Base-by-base conservation (phyloP, 1,284 basidiomycete genomes). In the Phaffia rhodozyma region DNA sequence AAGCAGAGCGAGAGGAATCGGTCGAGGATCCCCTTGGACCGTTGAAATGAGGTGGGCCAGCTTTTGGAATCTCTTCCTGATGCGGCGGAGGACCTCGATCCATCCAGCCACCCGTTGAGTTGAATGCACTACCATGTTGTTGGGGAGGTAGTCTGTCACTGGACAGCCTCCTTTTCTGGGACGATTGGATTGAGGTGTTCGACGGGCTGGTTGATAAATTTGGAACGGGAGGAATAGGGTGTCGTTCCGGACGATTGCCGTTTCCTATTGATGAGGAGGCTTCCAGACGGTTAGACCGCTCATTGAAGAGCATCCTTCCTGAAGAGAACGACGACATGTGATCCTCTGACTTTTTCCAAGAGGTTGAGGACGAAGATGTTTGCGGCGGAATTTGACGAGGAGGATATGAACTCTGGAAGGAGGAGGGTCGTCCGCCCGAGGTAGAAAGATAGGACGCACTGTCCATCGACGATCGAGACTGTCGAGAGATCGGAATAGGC, bases 231-330 rank as follows among this genome's bases (percentile, higher is more conserved):
- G 38, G 38, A 7, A 43, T 16, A 43, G 38, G 38, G 16, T 43
- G 38, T 43, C 38, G 38, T 43, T 43, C 38, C 11, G n/a, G 29
- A 61, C 51, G 25, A 58, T 62, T 66, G 52, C 86, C 5, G 63
- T 61, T 43, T 23, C 68, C 67, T 32, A 59, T 29, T 18, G 60
- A 13, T 18, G 60, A 13, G n/a, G 69, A 63, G 16, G 71, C 86
- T 74, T 93, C 91, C 63, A 92, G 75, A 62, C 84, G 81, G 72
- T 92, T 93, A 13, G 85, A 89, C 9, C 85, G 83, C 70, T 91
- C 91, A 70, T 94, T 93, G 79, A 92, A 94, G n/a, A 94, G 77
- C 0, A 86, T 84, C 32, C 87, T 74, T 43, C 38, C 38, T 43
- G 38, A 16, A 43, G 38, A 43, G 13, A 43, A 43, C 13, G 38